These are phyloP conservation scores for Ophiostoma ips DNA, from an alignment of 2,329 filamentous ascomycete species.

Conservation along the genomic window DNA sequence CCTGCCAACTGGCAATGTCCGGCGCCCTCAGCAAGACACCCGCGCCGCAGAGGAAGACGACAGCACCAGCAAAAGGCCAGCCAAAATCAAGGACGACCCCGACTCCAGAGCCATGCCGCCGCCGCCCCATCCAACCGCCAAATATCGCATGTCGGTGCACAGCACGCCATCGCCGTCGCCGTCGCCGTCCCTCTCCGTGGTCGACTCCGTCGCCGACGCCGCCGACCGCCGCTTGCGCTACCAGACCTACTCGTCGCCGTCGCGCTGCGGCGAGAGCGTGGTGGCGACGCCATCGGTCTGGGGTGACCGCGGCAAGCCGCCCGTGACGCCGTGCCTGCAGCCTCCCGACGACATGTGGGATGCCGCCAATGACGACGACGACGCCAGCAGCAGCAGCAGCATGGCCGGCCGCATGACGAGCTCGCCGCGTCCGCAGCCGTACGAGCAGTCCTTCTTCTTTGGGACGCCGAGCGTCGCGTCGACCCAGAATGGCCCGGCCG, in stretches of 20 bases:
- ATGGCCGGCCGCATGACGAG: background rate
- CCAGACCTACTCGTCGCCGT: constrained; percentile 3
- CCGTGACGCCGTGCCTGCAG: constrained; percentile 6
- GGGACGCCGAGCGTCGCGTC: background rate
- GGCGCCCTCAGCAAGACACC: background rate
- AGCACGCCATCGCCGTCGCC: constrained; percentile 8
- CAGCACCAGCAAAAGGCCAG: background rate
- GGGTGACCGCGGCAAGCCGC: constrained; percentile 8
- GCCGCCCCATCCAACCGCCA: background rate
- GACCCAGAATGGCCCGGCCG: background rate
- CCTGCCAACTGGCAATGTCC: background rate
- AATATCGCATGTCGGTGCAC: background rate
- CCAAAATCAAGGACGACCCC: background rate
- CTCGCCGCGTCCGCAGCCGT: background rate
- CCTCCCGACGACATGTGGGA: background rate
- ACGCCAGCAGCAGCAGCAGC: no score
- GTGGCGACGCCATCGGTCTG: constrained; percentile 3
- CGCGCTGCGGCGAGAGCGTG: background rate
- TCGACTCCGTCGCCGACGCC: background rate
- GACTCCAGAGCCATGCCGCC: background rate
- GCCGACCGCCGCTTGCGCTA: background rate
- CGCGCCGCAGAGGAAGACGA: background rate
- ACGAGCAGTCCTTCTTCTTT: constrained; percentile 2
- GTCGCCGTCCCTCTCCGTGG: background rate
- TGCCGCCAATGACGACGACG: background rate